phyloP scores from a whole-genome alignment of 2,329 filamentous ascomycete genomes.

The Alternaria ethzedia region DNA sequence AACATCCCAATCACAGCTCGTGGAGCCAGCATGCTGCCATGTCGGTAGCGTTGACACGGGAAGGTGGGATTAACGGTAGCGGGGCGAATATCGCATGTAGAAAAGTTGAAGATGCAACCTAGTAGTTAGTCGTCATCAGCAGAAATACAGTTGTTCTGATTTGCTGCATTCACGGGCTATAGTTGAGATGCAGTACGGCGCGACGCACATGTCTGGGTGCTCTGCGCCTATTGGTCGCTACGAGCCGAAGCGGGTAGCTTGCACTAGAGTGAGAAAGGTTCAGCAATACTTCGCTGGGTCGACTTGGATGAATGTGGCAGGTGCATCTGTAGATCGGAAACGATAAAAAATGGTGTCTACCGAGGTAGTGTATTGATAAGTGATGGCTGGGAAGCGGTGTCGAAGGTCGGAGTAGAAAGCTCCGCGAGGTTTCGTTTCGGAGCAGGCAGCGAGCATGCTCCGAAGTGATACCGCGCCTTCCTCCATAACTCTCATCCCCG shows the following conservation, averaged over 20 bases:
- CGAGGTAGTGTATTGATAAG: slow-evolving; percentile 3
- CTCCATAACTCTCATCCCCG: neutral
- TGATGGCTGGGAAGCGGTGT: neutral
- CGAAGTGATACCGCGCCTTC: neutral
- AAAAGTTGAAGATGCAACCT: neutral
- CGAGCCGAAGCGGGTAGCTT: neutral
- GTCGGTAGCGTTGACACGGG: slow-evolving; percentile 9
- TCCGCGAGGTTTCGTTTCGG: neutral
- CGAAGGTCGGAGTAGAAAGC: neutral
- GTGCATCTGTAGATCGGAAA: slow-evolving; percentile 38
- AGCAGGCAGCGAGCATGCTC: neutral
- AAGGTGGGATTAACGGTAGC: neutral
- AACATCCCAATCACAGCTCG: slow-evolving; percentile 26
- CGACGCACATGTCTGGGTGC: slow-evolving; percentile 11
- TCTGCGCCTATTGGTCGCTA: slow-evolving; percentile 8
- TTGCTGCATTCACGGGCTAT: slow-evolving; percentile 1
- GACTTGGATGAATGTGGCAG: slow-evolving; percentile 10
- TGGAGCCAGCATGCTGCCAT: slow-evolving; percentile 24
- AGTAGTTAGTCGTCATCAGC: slow-evolving; percentile 10
- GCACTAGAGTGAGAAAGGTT: slow-evolving; percentile 4
- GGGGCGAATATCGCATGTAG: slow-evolving; percentile 4
- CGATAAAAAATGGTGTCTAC: slow-evolving; percentile 48
- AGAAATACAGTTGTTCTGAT: slow-evolving; percentile 6
- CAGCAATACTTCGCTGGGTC: neutral
- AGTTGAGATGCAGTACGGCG: neutral